phyloP scores from a whole-genome alignment of 768 basidiomycete species.

The Leccinellum luteum region DNA sequence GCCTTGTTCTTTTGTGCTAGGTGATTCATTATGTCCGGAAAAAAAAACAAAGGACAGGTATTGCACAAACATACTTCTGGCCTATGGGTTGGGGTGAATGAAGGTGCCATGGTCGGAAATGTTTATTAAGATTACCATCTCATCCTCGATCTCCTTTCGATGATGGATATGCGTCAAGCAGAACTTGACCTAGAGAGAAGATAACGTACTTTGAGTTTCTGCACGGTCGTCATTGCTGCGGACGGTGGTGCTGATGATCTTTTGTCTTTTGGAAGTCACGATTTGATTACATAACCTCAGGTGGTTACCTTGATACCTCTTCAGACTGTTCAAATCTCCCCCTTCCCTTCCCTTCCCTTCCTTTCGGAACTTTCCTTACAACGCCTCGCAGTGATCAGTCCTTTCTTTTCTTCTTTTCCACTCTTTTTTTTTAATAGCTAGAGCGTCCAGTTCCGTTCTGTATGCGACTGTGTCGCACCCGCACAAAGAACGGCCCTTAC shows the following conservation, averaged over 20 bases:
- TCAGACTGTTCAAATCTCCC: slow-evolving; percentile 7
- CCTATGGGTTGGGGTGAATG: slow-evolving; percentile 43
- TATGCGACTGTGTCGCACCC: slow-evolving; percentile 37
- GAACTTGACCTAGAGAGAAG: slow-evolving; percentile 16
- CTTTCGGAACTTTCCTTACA: slow-evolving; percentile 2
- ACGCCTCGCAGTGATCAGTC: slow-evolving; percentile 4
- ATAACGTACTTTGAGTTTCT: slow-evolving; percentile 74
- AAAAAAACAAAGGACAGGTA: slow-evolving; percentile 9
- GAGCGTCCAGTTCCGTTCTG: slow-evolving; percentile 16
- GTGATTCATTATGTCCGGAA: slow-evolving; percentile 14
- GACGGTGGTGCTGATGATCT: background rate
- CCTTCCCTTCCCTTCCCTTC: background rate
- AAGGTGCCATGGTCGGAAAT: slow-evolving; percentile 13
- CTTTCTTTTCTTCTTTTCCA: slow-evolving; percentile 24
- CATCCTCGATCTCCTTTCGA: slow-evolving; percentile 88
- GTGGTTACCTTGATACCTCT: slow-evolving; percentile 17
- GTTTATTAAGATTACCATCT: slow-evolving; percentile 65
- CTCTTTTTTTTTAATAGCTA: slow-evolving; percentile 23
- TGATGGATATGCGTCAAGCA: slow-evolving; percentile 11
- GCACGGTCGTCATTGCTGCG: slow-evolving; percentile 73
- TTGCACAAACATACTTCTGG: slow-evolving; percentile 62
- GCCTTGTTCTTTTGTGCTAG: slow-evolving; percentile 96
- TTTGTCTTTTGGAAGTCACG: background rate
- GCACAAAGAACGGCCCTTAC: slow-evolving; percentile 23
- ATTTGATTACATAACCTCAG: slow-evolving; percentile 14